Evolutionary conservation across 805 yeast genomes (phyloP), one percentile per base, ranked within the genome.

Genomic region (Yarrowia deformans): DNA sequence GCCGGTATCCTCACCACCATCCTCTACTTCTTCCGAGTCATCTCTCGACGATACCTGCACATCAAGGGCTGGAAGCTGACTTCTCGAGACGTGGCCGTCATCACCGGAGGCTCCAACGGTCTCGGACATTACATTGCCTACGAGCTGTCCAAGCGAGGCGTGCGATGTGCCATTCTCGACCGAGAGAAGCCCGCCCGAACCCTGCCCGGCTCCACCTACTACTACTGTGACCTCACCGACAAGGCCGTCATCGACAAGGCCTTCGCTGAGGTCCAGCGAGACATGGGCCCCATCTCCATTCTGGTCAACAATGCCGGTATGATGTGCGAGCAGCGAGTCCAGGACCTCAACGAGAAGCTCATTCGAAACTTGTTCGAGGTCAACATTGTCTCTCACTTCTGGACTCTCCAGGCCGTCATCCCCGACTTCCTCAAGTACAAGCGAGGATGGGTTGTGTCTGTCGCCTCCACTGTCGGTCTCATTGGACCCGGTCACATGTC

Each of bases 41-140:
- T 63, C 39, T 63, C 56, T 16, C 46, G 68, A 49, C 68, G 68
- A n/a, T 63, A 63, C 56, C 55, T 63, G 48, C 37, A 63, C 18
- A 49, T 63, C 68, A 48, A 49, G 48, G 68, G 68, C 68, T 63
- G 68, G 69, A 52, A 66, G 42, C 69, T 66, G 29, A 34, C 35
- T 8, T 45, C 67, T 29, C 39, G 81, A 13, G 97, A 91, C 74
- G 81, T 90, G 9, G 89, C 87, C 0, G 78, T 93, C 5, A 80
- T 94, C 23, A 93, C 98, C 0, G 98, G 98, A 0, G 98, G 98
- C 0, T 76, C 85, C 7, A 80, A 86, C 0, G 98, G 98, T 0
- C 81, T 94, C 9, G 98, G 98, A 0, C 79, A 79, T 48, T 90
- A 87, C 71, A 72, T 94, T 6, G 90, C 84, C 74, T 75, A 34